Evolutionary conservation across 768 basidiomycete species (phyloP).

Genomic region (Tricholoma sp.): DNA sequence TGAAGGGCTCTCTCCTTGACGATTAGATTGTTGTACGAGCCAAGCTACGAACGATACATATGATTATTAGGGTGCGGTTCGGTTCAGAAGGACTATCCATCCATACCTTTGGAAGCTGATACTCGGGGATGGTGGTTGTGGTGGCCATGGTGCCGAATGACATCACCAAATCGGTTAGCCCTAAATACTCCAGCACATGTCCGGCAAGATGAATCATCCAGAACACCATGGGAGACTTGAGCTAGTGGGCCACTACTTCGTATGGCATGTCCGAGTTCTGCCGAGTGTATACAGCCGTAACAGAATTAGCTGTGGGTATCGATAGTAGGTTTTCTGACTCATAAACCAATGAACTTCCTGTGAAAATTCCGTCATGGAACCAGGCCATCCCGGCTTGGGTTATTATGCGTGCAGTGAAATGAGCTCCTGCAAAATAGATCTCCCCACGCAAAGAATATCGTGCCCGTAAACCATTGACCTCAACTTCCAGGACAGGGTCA

Average conservation of each 20-base stretch:
- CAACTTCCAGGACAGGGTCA: too few species aligned
- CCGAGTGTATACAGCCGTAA: background rate
- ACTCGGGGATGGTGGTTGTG: too few species aligned
- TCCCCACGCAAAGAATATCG: background rate
- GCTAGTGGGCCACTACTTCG: background rate
- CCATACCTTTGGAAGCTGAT: too few species aligned
- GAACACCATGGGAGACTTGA: too few species aligned
- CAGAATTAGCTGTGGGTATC: background rate
- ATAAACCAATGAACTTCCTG: background rate
- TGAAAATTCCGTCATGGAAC: background rate
- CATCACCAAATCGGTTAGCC: too few species aligned
- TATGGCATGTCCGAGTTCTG: background rate
- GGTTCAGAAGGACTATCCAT: too few species aligned
- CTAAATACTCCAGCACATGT: too few species aligned
- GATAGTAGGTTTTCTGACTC: background rate
- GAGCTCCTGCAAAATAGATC: background rate
- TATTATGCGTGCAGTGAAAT: background rate
- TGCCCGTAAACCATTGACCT: too few species aligned
- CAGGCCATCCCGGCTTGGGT: background rate
- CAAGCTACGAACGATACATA: conserved; percentile 4
- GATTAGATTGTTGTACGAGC: conserved; percentile 20
- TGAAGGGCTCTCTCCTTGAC: conserved; percentile 20
- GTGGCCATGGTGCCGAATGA: too few species aligned
- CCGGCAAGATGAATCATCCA: too few species aligned
- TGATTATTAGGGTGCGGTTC: too few species aligned